Evolutionary conservation across 148 eudicot genomes (phyloP).

Genomic region (Spergularia bocconei): DNA sequence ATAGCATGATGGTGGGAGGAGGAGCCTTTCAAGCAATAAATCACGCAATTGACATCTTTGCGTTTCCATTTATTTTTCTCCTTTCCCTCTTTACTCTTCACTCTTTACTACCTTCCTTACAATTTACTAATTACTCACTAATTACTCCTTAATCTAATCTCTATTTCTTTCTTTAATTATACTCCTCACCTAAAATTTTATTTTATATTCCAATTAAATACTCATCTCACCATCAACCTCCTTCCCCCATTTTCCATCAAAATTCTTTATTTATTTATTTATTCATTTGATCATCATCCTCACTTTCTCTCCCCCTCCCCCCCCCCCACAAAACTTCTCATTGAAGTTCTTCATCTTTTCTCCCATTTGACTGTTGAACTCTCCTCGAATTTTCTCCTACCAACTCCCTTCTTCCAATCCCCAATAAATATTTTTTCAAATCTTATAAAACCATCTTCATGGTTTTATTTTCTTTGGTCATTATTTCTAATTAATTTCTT

Average conservation of each 20-base stretch:
- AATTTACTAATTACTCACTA: background rate
- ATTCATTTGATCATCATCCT: no score
- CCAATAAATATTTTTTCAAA: background rate
- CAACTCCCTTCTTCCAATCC: no score
- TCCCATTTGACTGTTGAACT: no score
- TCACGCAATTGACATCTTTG: conserved; percentile 38
- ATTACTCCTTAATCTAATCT: background rate
- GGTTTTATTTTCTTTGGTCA: background rate
- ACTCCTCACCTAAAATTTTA: no score
- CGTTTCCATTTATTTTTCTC: background rate
- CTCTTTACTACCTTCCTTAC: no score
- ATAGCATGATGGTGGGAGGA: background rate
- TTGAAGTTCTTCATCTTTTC: no score
- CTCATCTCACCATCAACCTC: no score
- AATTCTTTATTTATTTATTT: no score
- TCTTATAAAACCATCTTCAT: background rate
- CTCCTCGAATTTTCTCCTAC: background rate
- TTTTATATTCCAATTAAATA: no score
- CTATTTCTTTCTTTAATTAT: background rate
- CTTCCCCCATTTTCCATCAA: no score
- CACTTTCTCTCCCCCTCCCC: no score
- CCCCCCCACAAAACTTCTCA: no score
- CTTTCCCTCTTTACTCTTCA: background rate
- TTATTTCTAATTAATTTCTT: background rate
- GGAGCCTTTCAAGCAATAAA: conserved; percentile 54